Conservation (phyloP, 352 stramenopile species). For the Pythium periplocum region DNA sequence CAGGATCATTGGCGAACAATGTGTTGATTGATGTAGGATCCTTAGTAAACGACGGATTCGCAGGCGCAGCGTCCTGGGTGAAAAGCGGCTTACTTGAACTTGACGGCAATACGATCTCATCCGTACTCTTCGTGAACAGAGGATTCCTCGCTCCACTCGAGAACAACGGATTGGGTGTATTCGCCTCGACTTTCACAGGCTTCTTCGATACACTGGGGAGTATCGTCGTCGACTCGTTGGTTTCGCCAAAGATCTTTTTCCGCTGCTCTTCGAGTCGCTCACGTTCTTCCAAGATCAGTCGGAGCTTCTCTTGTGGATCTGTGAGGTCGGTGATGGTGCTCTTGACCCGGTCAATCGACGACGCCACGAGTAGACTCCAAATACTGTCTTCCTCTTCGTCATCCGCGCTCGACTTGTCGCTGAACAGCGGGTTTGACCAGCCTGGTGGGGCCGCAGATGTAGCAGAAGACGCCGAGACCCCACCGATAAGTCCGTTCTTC, state of each 20-base stretch:
- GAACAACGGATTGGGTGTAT: not conserved
- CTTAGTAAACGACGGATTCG: slow-evolving; percentile 13
- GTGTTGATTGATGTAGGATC: not conserved
- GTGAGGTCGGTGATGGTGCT: slow-evolving; percentile 35
- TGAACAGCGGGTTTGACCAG: slow-evolving; percentile 44
- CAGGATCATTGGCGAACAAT: not conserved
- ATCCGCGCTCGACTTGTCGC: slow-evolving; percentile 27
- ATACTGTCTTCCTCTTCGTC: slow-evolving; percentile 58
- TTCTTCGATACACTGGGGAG: slow-evolving; percentile 19
- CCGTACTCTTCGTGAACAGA: slow-evolving; percentile 1
- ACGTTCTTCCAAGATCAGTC: slow-evolving; percentile 56
- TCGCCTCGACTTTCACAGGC: not conserved
- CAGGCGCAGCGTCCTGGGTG: not conserved
- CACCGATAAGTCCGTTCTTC: slow-evolving; percentile 9
- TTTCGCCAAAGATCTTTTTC: slow-evolving; percentile 26
- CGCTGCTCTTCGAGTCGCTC: slow-evolving; percentile 57
- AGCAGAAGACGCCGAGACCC: slow-evolving; percentile 4
- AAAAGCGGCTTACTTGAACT: not conserved
- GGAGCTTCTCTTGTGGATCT: slow-evolving; percentile 44
- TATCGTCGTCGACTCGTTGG: not conserved
- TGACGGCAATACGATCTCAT: not conserved
- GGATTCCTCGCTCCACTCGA: slow-evolving; percentile 5
- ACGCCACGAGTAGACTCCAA: slow-evolving; percentile 63
- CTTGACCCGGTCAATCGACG: slow-evolving; percentile 64
- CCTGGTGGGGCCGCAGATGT: slow-evolving; percentile 2